Conservation (phyloP, 306 rosid genomes). For the Erythrophleum fordii region DNA sequence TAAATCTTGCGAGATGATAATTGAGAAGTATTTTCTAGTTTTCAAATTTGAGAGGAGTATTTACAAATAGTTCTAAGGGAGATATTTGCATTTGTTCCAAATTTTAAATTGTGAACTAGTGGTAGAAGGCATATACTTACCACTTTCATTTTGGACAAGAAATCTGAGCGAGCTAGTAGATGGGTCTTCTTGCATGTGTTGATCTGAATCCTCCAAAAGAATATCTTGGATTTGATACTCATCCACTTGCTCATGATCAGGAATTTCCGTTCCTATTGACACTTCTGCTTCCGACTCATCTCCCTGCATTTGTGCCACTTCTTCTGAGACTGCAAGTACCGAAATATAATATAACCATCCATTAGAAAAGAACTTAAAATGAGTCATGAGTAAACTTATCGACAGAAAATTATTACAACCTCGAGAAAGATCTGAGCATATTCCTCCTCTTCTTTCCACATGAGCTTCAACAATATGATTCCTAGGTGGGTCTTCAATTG, state of each 20-base stretch:
- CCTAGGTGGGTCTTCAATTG: conserved; percentile 38
- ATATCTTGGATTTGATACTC: conserved; percentile 57
- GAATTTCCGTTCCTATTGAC: conserved; percentile 89
- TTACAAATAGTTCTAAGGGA: too few species aligned
- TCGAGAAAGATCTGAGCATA: conserved; percentile 49
- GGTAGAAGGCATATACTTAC: conserved; percentile 46
- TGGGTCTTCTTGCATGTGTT: conserved; percentile 43
- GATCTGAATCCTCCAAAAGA: conserved; percentile 42
- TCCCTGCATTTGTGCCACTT: conserved; percentile 49
- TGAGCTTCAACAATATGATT: conserved; percentile 35
- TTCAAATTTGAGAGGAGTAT: too few species aligned
- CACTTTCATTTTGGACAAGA: conserved; percentile 45
- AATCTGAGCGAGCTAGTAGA: conserved; percentile 44
- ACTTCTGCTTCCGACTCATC: conserved; percentile 78
- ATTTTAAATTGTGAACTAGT: background rate
- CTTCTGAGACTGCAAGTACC: conserved; percentile 57
- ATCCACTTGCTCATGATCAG: conserved; percentile 73
- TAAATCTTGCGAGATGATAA: too few species aligned
- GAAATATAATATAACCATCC: conserved; percentile 19
- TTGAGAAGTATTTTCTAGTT: too few species aligned
- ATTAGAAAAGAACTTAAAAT: background rate
- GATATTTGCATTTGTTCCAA: conserved; percentile 37
- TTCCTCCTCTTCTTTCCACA: conserved; percentile 44
- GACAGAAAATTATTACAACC: conserved; percentile 46
- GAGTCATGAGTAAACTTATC: background rate